phyloP scores from a whole-genome alignment of 305 asterid species.

The Striga hermonthica region DNA sequence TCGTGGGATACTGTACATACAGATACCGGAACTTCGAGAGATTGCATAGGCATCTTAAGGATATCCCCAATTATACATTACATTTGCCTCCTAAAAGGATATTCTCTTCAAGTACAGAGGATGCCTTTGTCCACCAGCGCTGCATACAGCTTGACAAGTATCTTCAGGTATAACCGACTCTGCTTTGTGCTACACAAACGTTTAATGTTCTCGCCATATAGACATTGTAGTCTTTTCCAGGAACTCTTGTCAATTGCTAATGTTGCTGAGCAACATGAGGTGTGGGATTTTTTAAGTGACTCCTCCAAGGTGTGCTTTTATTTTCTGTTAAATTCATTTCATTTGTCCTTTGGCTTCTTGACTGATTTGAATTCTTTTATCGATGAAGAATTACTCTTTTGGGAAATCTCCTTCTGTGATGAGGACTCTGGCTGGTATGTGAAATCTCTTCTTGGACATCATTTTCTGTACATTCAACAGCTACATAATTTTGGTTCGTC shows the following conservation, averaged over 20 bases:
- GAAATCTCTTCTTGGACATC: constrained; percentile 32
- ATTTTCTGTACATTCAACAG: constrained; percentile 23
- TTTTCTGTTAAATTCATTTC: constrained; percentile 24
- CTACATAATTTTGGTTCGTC: constrained; percentile 1
- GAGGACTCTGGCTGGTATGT: constrained; percentile 84
- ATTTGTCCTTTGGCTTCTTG: constrained; percentile 10
- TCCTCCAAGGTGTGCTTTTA: constrained; percentile 68
- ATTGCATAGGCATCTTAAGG: constrained; percentile 89
- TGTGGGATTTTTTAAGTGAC: constrained; percentile 94
- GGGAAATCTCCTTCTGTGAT: constrained; percentile 96
- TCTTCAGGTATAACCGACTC: constrained; percentile 59
- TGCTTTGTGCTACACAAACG: constrained; percentile 21
- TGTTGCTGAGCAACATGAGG: constrained; percentile 99
- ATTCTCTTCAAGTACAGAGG: constrained; percentile 96
- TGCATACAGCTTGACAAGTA: constrained; percentile 95
- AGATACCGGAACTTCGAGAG: constrained; percentile 97
- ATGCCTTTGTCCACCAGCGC: constrained; percentile 93
- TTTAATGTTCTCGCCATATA: constrained; percentile 30
- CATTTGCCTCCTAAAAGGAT: constrained; percentile 98
- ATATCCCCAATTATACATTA: constrained; percentile 85
- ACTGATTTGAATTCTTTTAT: constrained; percentile 35
- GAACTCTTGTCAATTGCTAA: constrained; percentile 94
- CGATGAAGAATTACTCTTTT: constrained; percentile 82
- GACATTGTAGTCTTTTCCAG: constrained; percentile 44
- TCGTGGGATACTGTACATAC: constrained; percentile 34